A percentile compares a stretch with the other conserved stretches of the same genome.
phyloP scores from a whole-genome alignment of 1,284 basidiomycete genomes.

The Cronartium quercuum region DNA sequence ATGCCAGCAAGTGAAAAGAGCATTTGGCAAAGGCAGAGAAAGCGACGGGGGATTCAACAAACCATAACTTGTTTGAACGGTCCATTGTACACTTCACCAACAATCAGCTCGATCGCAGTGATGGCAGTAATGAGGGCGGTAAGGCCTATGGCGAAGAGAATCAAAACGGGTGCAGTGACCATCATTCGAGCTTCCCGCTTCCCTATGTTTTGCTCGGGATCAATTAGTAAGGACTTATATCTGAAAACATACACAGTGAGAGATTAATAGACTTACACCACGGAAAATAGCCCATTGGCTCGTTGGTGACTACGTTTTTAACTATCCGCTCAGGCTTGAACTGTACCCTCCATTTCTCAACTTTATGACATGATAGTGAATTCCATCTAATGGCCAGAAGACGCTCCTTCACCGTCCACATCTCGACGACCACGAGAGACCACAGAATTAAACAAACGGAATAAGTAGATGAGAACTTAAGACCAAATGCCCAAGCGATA shows the following conservation, averaged over 20 bases:
- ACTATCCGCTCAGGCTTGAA: constrained; percentile 51
- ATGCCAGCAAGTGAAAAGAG: too few relatives aligned
- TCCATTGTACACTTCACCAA: constrained; percentile 75
- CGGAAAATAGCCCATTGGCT: constrained; percentile 33
- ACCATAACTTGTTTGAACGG: constrained; percentile 62
- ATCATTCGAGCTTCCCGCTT: constrained; percentile 29
- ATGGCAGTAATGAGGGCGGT: constrained; percentile 25
- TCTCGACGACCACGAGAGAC: constrained; percentile 77
- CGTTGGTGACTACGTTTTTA: constrained; percentile 43
- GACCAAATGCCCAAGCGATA: constrained; percentile 55
- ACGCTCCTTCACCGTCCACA: constrained; percentile 77
- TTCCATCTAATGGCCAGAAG: constrained; percentile 73
- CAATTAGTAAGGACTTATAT: background rate
- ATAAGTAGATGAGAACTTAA: constrained; percentile 69
- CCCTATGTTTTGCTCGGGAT: background rate
- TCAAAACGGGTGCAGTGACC: constrained; percentile 19
- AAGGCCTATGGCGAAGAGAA: constrained; percentile 19
- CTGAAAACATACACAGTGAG: background rate
- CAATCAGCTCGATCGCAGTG: constrained; percentile 51
- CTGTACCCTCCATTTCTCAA: constrained; percentile 67
- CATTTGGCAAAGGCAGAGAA: background rate
- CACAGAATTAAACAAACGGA: constrained; percentile 69
- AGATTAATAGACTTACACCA: constrained; percentile 26
- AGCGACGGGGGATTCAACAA: background rate
- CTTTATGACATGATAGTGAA: constrained; percentile 66